Evolutionary conservation across 495 filamentous ascomycete genomes (phyloP).

Genomic region (Copromyces sp.): DNA sequence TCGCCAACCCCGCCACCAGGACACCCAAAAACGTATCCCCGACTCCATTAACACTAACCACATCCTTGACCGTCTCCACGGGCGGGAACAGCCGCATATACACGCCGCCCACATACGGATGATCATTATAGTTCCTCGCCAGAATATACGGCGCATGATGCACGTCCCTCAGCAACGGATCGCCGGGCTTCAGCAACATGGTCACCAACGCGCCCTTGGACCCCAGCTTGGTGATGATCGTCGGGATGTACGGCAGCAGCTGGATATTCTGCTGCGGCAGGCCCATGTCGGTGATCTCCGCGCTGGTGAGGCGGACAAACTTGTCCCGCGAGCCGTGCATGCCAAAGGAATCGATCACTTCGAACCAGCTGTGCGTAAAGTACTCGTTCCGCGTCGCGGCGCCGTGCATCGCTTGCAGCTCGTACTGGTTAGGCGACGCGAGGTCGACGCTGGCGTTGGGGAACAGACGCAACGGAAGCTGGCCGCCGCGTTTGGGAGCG

Average conservation of each 20-base stretch:
- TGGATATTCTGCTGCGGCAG: constrained; percentile 73
- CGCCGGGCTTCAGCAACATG: constrained; percentile 52
- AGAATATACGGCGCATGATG: constrained; percentile 59
- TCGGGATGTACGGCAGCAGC: constrained; percentile 78
- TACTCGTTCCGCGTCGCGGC: constrained; percentile 51
- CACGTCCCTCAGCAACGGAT: constrained; percentile 50
- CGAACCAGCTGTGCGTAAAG: constrained; percentile 71
- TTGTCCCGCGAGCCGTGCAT: constrained; percentile 46
- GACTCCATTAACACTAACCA: constrained; percentile 87
- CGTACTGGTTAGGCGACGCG: constrained; percentile 70
- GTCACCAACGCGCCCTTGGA: constrained; percentile 68
- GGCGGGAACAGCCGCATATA: constrained; percentile 76
- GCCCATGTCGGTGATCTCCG: constrained; percentile 61
- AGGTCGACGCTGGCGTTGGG: constrained; percentile 58
- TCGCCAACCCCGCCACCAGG: constrained; percentile 54
- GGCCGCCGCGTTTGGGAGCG: constrained; percentile 15
- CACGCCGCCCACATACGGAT: constrained; percentile 58
- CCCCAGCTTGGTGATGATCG: constrained; percentile 77
- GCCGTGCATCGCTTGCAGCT: constrained; percentile 66
- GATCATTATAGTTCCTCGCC: constrained; percentile 41
- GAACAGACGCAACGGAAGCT: constrained; percentile 36
- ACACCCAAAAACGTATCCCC: constrained; percentile 89
- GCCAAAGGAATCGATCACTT: constrained; percentile 65
- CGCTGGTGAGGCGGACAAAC: constrained; percentile 51
- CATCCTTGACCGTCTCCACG: constrained; percentile 52